These are phyloP conservation scores for Periconia sp. DNA, from an alignment of 2,329 filamentous ascomycete species.

Conservation along the genomic window DNA sequence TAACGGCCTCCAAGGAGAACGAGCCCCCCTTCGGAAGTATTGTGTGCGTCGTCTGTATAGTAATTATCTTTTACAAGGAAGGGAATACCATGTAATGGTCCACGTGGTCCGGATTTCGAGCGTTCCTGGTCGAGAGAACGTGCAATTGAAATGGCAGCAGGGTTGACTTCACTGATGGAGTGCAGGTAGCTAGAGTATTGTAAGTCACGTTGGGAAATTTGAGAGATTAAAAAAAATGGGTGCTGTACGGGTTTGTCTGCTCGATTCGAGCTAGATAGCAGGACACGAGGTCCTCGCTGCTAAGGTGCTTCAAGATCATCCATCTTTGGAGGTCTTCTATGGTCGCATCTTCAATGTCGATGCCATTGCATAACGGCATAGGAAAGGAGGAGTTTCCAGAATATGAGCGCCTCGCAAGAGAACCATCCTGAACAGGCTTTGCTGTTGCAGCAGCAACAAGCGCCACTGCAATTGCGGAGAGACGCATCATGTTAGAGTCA, in stretches of 20 bases:
- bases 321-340: not conserved
- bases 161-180: not conserved
- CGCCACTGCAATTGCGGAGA: too few species aligned
- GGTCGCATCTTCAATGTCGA: not conserved
- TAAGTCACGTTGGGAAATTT: not conserved
- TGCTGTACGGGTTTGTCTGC: not conserved
- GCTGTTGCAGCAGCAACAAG: too few species aligned
- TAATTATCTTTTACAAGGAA: slow-evolving; percentile 1
- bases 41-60: not conserved
- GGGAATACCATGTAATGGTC: not conserved
- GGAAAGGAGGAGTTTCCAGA: too few species aligned
- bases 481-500: too few species aligned
- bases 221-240: not conserved
- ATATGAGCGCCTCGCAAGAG: too few species aligned
- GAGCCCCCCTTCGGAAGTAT: not conserved
- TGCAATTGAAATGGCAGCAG: not conserved
- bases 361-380: not conserved
- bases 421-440: too few species aligned
- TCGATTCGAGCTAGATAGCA: not conserved
- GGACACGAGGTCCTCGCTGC: not conserved
- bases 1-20: not conserved
- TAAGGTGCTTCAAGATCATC: not conserved
- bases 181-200: not conserved
- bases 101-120: not conserved
- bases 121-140: not conserved